These are phyloP conservation scores for Ampelomyces quisqualis DNA, from an alignment of 2,329 filamentous ascomycete genomes.

Conservation along the genomic window DNA sequence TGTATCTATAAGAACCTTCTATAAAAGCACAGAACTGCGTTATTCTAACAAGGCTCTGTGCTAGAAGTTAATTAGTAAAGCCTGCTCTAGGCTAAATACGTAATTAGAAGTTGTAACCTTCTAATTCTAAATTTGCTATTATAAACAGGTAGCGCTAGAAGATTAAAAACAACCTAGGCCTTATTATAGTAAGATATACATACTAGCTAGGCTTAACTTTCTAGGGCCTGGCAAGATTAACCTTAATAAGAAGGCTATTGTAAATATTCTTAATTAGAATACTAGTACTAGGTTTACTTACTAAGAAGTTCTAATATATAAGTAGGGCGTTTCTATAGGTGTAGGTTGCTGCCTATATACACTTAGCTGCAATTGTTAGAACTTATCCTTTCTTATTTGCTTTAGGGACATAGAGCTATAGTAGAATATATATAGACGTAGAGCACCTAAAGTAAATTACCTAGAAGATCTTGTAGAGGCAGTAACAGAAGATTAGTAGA, in stretches of 20 bases:
- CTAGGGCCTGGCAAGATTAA: constrained; percentile 11
- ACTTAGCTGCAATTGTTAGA: constrained; percentile 5
- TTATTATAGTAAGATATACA: constrained; percentile 15
- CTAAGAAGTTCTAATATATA: constrained; percentile 16
- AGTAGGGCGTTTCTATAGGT: constrained; percentile 10
- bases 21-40: constrained; percentile 6
- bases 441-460: constrained; percentile 9
- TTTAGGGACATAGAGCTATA: constrained; percentile 12
- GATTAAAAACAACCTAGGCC: constrained; percentile 9
- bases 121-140: constrained; percentile 2
- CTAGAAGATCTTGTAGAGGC: constrained; percentile 9
- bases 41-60: not conserved
- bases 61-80: constrained; percentile 11
- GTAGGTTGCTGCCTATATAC: constrained; percentile 10
- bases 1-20: constrained; percentile 13
- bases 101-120: constrained; percentile 9
- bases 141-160: constrained; percentile 19
- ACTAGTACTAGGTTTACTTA: constrained; percentile 9
- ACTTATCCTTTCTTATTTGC: constrained; percentile 1
- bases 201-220: constrained; percentile 16
- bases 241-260: constrained; percentile 9
- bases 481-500: constrained; percentile 2
- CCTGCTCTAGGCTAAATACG: constrained; percentile 11
- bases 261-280: constrained; percentile 10
- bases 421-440: constrained; percentile 10